Percentiles rank a stretch among this genome's conserved stretches.
Evolutionary conservation across 2,329 filamentous ascomycete genomes (phyloP).

Genomic region (Dactylellina leptospora): DNA sequence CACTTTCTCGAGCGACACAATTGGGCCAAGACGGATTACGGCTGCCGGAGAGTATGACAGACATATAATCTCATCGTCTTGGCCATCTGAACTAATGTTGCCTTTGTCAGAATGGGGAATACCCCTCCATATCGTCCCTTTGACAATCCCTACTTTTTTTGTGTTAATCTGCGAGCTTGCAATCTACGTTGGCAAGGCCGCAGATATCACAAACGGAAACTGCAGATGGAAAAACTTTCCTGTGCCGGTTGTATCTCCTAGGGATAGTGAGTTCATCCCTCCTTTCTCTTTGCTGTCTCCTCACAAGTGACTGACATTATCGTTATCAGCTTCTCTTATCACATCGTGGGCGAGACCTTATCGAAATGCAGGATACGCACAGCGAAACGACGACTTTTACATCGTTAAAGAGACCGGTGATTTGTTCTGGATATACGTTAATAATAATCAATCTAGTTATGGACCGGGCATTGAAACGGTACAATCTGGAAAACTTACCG

Average conservation of each 20-base stretch:
- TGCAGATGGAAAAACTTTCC: slow-evolving; percentile 57
- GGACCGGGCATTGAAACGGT: slow-evolving; percentile 37
- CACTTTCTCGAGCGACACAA: slow-evolving; percentile 63
- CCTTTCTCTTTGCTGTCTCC: slow-evolving; percentile 64
- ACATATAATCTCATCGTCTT: background rate
- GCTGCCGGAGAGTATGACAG: slow-evolving; percentile 61
- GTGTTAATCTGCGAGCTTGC: slow-evolving; percentile 71
- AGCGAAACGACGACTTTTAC: slow-evolving; percentile 79
- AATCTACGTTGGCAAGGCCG: slow-evolving; percentile 64
- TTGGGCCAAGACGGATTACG: slow-evolving; percentile 65
- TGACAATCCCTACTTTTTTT: slow-evolving; percentile 76
- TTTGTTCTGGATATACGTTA: slow-evolving; percentile 66
- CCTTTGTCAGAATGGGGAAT: slow-evolving; percentile 64
- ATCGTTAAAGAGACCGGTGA: slow-evolving; percentile 87
- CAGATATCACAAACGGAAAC: slow-evolving; percentile 60
- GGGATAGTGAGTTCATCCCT: slow-evolving; percentile 61
- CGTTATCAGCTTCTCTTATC: slow-evolving; percentile 70
- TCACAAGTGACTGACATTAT: slow-evolving; percentile 54
- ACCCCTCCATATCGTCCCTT: slow-evolving; percentile 75
- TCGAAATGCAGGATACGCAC: slow-evolving; percentile 70
- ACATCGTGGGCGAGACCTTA: slow-evolving; percentile 83
- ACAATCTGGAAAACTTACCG: slow-evolving; percentile 60
- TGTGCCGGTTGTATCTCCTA: slow-evolving; percentile 59
- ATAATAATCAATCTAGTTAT: slow-evolving; percentile 21
- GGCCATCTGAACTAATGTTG: slow-evolving; percentile 58